Evolutionary conservation across 1,139 yeast genomes (phyloP).

Genomic region (Lodderomyces elongisporus): DNA sequence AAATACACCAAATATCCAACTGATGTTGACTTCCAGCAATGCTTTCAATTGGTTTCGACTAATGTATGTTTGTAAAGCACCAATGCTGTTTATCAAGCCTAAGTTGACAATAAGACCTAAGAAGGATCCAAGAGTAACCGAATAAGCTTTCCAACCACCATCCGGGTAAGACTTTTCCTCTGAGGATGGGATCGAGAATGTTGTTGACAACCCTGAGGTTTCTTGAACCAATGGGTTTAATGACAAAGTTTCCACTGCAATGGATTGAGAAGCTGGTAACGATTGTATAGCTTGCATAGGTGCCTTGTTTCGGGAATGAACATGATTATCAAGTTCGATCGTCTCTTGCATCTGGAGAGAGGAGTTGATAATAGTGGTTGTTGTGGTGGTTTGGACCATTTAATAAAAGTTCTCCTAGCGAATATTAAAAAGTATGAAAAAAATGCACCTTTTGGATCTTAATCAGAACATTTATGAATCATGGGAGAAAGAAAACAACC

Average conservation of each 20-base stretch:
- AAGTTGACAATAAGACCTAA: conserved; percentile 53
- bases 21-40: conserved; percentile 41
- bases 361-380: not conserved
- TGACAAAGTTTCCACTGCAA: no score
- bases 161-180: conserved; percentile 45
- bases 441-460: no score
- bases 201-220: no score
- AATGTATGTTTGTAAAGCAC: conserved; percentile 60
- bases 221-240: no score
- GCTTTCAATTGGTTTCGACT: conserved; percentile 46
- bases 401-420: no score
- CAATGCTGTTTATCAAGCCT: conserved; percentile 60
- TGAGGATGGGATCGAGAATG: not conserved
- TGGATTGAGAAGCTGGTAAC: no score
- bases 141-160: conserved; percentile 57
- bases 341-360: not conserved
- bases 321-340: conserved; percentile 1
- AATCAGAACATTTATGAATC: no score
- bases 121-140: conserved; percentile 60
- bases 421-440: no score
- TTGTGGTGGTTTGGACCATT: no score
- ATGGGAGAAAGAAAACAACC: no score
- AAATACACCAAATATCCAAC: conserved; percentile 68
- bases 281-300: no score
- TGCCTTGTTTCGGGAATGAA: not conserved